A percentile compares a stretch with the other conserved stretches of the same genome.
These are phyloP conservation scores for Coriaria nepalensis DNA, from an alignment of 306 rosid genomes.

Conservation along the genomic window DNA sequence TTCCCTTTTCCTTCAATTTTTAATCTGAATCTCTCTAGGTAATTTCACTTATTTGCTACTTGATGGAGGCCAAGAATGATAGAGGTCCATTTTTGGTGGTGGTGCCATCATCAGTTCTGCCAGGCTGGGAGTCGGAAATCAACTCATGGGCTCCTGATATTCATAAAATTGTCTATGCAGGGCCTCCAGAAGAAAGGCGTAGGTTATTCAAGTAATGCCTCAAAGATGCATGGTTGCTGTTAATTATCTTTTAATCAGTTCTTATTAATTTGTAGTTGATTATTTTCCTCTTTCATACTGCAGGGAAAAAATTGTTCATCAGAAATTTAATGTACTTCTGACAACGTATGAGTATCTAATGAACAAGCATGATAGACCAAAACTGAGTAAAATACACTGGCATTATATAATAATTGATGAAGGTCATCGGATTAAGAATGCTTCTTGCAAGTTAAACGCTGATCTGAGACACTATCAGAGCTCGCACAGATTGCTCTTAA, in stretches of 20 bases:
- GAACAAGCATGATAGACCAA: constrained; percentile 99
- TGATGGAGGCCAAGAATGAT: constrained; percentile 95
- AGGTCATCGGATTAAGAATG: constrained; percentile 99
- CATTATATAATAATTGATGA: constrained; percentile 94
- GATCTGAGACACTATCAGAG: constrained; percentile 91
- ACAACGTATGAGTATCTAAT: constrained; percentile 95
- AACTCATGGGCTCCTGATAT: constrained; percentile 87
- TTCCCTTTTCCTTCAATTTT: neutral
- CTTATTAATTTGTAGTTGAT: constrained; percentile 11
- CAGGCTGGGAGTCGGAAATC: constrained; percentile 98
- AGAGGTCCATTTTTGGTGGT: constrained; percentile 98
- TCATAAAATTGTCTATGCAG: constrained; percentile 71
- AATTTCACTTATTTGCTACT: constrained; percentile 88
- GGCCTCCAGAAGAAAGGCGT: constrained; percentile 95
- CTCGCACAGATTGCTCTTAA: constrained; percentile 89
- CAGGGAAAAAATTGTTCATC: constrained; percentile 92
- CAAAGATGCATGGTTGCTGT: neutral
- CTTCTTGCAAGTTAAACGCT: constrained; percentile 97
- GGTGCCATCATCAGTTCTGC: constrained; percentile 95
- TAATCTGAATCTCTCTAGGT: constrained; percentile 30
- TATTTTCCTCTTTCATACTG: constrained; percentile 23
- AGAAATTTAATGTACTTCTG: constrained; percentile 88
- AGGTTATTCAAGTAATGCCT: constrained; percentile 71
- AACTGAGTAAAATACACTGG: constrained; percentile 90
- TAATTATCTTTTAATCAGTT: constrained; percentile 3